Evolutionary conservation across 1,284 basidiomycete genomes (phyloP), one percentile per base, ranked within the genome.

Genomic region (Ganoderma lucidum): DNA sequence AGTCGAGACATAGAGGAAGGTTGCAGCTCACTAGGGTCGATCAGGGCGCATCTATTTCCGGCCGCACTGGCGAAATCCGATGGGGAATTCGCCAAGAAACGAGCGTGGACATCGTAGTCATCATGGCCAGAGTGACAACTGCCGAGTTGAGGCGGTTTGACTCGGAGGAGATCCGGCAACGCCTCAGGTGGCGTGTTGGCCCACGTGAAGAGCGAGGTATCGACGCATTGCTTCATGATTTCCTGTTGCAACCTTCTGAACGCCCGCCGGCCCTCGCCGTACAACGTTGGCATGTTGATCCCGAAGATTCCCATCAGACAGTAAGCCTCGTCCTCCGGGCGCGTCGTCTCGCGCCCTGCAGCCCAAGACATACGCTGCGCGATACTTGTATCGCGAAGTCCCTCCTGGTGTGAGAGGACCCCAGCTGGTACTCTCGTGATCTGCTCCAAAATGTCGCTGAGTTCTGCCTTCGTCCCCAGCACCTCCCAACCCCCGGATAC

Each of bases 341-440:
- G 48, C 48, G 48, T 51, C 23, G 48, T 51, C 48, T 51, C 48
- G 10, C 48, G 48, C 10, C 48, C 48, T 28, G 48, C 48, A 8
- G 48, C 48, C 48, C 48, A 51, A 51, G 48, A 51, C 48, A 51
- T 51, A 28, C 48, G 48, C 23, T 51, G 23, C 10, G 48, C 48
- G 48, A 51, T 14, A 19, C 48, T 28, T 23, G 23, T 14, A 23
- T 51, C 48, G 48, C 48, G n/a, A 19, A 51, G 23, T 19, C 4
- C 19, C 48, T 51, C 48, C 10, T 51, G 48, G 23, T 28, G 9
- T 28, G 23, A 51, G 9, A 51, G 48, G 10, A 51, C 48, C 23
- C 23, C 48, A 19, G 23, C 23, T 23, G 48, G 48, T 14, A 51
- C 23, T 51, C 48, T 14, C 23, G 48, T 51, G 48, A 51, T 51